Conservation (phyloP, 495 filamentous ascomycete species). For the Aspergillus carlsbadensis region DNA sequence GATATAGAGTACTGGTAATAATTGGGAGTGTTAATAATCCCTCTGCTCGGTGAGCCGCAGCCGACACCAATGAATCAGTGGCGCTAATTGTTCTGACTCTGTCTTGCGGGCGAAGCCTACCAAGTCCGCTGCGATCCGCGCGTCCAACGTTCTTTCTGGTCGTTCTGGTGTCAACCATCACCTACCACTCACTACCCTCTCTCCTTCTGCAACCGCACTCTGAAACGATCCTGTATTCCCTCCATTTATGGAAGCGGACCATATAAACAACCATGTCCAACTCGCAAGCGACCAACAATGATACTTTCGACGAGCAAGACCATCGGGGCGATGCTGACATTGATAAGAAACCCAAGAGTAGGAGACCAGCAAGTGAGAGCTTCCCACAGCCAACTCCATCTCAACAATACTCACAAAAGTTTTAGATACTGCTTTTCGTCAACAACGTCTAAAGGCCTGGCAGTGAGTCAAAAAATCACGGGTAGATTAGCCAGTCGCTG, state of each 20-base stretch:
- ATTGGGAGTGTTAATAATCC: too few relatives aligned
- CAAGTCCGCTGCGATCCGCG: slow-evolving; percentile 7
- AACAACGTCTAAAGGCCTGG: slow-evolving; percentile 92
- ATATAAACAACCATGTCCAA: slow-evolving; percentile 44
- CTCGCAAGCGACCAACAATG: slow-evolving; percentile 40
- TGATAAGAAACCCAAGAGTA: slow-evolving; percentile 79
- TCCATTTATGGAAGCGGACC: background rate
- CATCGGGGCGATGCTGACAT: slow-evolving; percentile 39
- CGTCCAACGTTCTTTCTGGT: background rate
- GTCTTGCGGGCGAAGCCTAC: slow-evolving; percentile 11
- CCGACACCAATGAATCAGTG: background rate
- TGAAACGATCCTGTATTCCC: background rate
- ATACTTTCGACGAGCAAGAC: slow-evolving; percentile 52
- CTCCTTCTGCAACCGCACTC: background rate
- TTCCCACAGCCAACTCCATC: slow-evolving; percentile 8
- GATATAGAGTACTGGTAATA: too few relatives aligned
- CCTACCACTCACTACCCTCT: background rate
- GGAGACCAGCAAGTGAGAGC: slow-evolving; percentile 76
- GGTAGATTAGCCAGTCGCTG: slow-evolving; percentile 7
- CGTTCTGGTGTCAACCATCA: too few relatives aligned
- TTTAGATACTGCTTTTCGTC: slow-evolving; percentile 85
- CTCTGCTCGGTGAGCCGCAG: too few relatives aligned
- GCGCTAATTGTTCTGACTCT: background rate
- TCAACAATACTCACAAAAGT: slow-evolving; percentile 9
- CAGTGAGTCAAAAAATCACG: slow-evolving; percentile 78